A percentile compares a stretch with the other conserved stretches of the same genome.
Evolutionary conservation across 306 rosid species (phyloP).

Genomic region (Prunus persica): Prunus_persica_NCBIv2 NC_034010.1:419001-419500

Average conservation of each 20-base stretch:
- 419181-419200: constrained; percentile 95
- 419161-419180: constrained; percentile 55
- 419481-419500: neutral
- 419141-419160: constrained; percentile 63
- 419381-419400: neutral
- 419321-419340: neutral
- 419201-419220: constrained; percentile 71
- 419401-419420: neutral
- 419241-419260: constrained; percentile 43
- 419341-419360: neutral
- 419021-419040: constrained; percentile 2
- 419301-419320: constrained; percentile 2
- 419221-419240: constrained; percentile 62
- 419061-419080: neutral
- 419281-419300: neutral
- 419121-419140: constrained; percentile 35
- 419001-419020: neutral
- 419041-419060: constrained; percentile 12
- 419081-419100: neutral
- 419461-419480: neutral
- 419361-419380: neutral
- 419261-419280: neutral
- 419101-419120: neutral
- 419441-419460: neutral
- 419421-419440: too few species aligned